Base-by-base conservation (phyloP, 345 rosid species). In the Corymbia maculata region DNA sequence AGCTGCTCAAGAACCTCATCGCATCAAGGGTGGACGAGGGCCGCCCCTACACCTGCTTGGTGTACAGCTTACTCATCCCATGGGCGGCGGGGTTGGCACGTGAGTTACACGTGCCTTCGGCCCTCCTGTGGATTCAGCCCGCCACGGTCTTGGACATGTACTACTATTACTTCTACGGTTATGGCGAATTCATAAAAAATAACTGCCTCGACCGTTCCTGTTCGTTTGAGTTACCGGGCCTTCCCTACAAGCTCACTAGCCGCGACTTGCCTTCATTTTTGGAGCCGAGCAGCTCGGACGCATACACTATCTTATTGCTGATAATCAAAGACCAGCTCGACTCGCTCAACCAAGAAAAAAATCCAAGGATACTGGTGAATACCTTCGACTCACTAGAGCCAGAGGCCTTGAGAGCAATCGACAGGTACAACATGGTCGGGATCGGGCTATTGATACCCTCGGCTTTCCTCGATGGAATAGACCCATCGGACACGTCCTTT, bases 71-170 rank as follows among this genome's bases (percentile, higher is more conserved):
- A 1, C 91, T 95, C 6, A 88, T 95, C 17, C 94, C 94, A 0
- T 95, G 97, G 96, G 97, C 86, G 0, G 90, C 89, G 0, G 91
- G 85, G 45, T 94, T 92, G 87, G 97, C 98, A 82, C 93, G 93
- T 85, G 91, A 66, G 13, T 80, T 91, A 32, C 57, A 89, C 66
- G 87, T 95, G 24, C 94, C 95, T 0, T 51, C 93, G 0, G 89
- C 93, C 0, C 89, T 94, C 5, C 92, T 95, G 3, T 97, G 99
- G 94, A 90, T 90, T 42, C 98, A 97, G 42, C 94, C 98, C 0
- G 97, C 99, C 2, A 91, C 93, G 1, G 95, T 95, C 12, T 89
- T 97, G 1, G 93, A 89, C 87, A 88, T 95, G 85, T 94, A 95
- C 88, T 92, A 94, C 85, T 91, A 93, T 88, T 92, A 91, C 93